Evolutionary conservation across 345 rosid species (phyloP).

Genomic region (Carallia brachiata): DNA sequence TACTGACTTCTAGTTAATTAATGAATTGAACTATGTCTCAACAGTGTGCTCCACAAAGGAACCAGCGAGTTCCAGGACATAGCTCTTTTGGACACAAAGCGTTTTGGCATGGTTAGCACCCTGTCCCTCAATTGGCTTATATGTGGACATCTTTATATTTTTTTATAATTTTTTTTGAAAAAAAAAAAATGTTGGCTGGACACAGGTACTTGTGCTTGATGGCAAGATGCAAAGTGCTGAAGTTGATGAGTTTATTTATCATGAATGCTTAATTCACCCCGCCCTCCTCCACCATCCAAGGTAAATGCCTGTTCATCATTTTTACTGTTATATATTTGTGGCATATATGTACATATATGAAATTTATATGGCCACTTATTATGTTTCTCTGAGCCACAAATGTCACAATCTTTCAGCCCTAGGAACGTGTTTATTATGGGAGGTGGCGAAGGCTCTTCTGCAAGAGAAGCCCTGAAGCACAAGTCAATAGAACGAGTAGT

Average conservation of each 20-base stretch:
- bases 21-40: not conserved
- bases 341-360: not conserved
- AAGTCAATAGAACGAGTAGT: constrained; percentile 64
- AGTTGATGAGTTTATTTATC: constrained; percentile 87
- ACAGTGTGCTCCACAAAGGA: constrained; percentile 75
- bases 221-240: constrained; percentile 99
- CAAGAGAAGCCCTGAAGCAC: constrained; percentile 90
- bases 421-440: constrained; percentile 84
- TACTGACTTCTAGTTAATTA: not conserved
- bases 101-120: constrained; percentile 68
- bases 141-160: not conserved
- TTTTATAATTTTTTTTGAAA: not conserved
- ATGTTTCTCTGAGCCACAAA: not conserved
- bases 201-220: constrained; percentile 79
- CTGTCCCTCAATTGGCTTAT: not conserved
- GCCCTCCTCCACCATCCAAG: constrained; percentile 72
- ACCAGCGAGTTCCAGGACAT: constrained; percentile 82
- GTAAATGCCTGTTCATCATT: constrained; percentile 42
- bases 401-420: constrained; percentile 43
- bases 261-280: constrained; percentile 90
- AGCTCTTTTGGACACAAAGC: constrained; percentile 79
- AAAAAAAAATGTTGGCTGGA: not conserved
- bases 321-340: too few relatives aligned
- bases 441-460: constrained; percentile 99
- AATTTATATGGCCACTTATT: not conserved